Base-by-base conservation (phyloP, 2,329 filamentous ascomycete species). In the Cercospora sp. region DNA sequence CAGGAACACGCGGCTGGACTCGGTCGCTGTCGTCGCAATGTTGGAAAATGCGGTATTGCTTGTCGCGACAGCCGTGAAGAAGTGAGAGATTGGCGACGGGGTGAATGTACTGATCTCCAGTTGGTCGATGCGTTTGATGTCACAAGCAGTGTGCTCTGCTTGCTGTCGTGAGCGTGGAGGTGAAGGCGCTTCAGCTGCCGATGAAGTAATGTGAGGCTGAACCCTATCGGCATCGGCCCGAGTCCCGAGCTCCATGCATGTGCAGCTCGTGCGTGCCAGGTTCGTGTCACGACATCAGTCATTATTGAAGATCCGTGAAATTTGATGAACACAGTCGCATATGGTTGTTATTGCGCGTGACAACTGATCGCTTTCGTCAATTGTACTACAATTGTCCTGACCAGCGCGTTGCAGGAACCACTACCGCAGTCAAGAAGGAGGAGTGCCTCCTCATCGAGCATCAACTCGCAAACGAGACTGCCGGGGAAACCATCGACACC, bases 1-100 rank as follows among this genome's bases (percentile, higher is more conserved):
- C 53, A 57, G 23, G 53, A 23, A 57, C 53, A 28, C 53, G 53
- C 53, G 53, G 53, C n/a, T 57, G n/a, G 18, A 48, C n/a, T 48
- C 42, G 18, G 23, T 30, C 28, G 26, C 23, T 57, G 53, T 57
- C 20, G 53, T n/a, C 18, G 53, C 20, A 57, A 57, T 9, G 53
- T 57, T 31, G 26, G 16, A 57, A 57, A 31, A 9, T n/a, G 13
- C 13, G 26, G 53, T 16, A 3, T 10, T 30, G 53, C 28, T 30
- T 31, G 23, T 57, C 31, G 51, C 28, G 13, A 28, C 16, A n/a
- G 36, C n/a, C 16, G 36, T n/a, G 36, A n/a, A 42, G 36, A n/a
- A 42, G 36, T 42, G 16, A 3, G 36, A 42, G 36, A 42, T n/a
- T 40, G 36, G 36, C 7, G 16, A n/a, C 36, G 16, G 36, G 6